Base-by-base conservation (phyloP, 306 rosid genomes). In the Alnus glutinosa region DNA sequence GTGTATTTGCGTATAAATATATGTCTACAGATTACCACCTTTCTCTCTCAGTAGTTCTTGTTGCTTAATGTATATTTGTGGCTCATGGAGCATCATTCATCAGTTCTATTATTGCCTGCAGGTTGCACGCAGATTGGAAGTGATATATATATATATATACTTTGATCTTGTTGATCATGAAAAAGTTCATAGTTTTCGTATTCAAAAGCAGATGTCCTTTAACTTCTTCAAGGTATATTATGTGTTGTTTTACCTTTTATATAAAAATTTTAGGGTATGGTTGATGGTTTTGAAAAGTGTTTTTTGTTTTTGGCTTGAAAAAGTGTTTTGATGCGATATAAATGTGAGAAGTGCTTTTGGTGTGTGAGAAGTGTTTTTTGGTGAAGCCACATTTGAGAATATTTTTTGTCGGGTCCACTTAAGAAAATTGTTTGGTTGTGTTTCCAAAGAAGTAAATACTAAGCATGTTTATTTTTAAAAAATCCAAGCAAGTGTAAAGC, bases 91-190 rank as follows among this genome's bases (percentile, higher is more conserved):
- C n/a, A 13, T 42, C 49, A 8, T 39, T 67, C 16, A 67, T 67
- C 28, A 16, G 51, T 67, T 39, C 51, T 15, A 18, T 67, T 18
- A 9, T 67, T 13, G 70, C 49, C 44, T 28, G 39, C 69, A 85
- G 89, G 89, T 88, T 78, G 87, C 87, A 3, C 74, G 83, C 91
- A 88, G 57, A 88, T 88, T 75, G 91, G 91, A 55, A 88, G 59
- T 72, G 80, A 83, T 70, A 73, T 85, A 51, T 88, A 79, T 81
- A n/a, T n/a, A n/a, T n/a, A n/a, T n/a, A n/a, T n/a, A n/a, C n/a
- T 85, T 88, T 83, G 91, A 88, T 73, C 87, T 85, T 75, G 91
- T 88, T 32, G 89, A 88, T 76, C 87, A 85, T 81, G 87, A 83
- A 77, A 85, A 85, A 85, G 89, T 88, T 74, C 59, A 67, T 28